phyloP scores from a whole-genome alignment of 768 basidiomycete species.

The Calocera viscosa region DNA sequence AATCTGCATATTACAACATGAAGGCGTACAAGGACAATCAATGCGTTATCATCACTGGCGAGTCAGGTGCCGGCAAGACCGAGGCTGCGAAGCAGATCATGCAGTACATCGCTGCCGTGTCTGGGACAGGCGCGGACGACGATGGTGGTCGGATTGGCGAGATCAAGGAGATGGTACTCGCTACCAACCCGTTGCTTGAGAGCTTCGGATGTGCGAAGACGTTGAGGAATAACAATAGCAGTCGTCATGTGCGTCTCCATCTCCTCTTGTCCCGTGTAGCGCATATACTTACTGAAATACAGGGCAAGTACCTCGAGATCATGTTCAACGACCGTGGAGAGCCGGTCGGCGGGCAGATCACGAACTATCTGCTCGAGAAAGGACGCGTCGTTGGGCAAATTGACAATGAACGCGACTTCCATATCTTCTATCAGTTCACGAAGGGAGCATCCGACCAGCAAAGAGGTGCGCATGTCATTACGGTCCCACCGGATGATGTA shows the following conservation, averaged over 20 bases:
- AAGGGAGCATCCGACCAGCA: constrained; percentile 85
- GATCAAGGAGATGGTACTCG: constrained; percentile 99
- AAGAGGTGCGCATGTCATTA: constrained; percentile 46
- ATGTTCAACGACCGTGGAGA: constrained; percentile 93
- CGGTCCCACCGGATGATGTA: not conserved
- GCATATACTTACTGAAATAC: constrained; percentile 16
- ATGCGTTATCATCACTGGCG: constrained; percentile 98
- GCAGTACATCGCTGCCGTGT: constrained; percentile 98
- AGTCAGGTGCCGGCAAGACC: constrained; percentile 98
- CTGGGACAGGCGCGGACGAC: constrained; percentile 42
- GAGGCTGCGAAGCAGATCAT: constrained; percentile 99
- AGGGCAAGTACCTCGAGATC: constrained; percentile 99
- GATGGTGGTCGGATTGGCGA: constrained; percentile 86
- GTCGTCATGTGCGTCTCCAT: constrained; percentile 79
- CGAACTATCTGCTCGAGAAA: constrained; percentile 96
- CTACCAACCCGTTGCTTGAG: constrained; percentile 92
- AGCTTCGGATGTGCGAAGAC: constrained; percentile 99
- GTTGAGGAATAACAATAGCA: constrained; percentile 94
- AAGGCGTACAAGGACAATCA: constrained; percentile 98
- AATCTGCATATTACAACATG: constrained; percentile 98
- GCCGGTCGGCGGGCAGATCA: constrained; percentile 95
- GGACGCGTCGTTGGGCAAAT: constrained; percentile 94
- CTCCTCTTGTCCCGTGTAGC: not conserved
- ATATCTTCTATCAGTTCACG: constrained; percentile 99
- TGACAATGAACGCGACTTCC: constrained; percentile 91